Evolutionary conservation across 1,284 basidiomycete genomes (phyloP).

Genomic region (Phylloboletellus chloephorus): DNA sequence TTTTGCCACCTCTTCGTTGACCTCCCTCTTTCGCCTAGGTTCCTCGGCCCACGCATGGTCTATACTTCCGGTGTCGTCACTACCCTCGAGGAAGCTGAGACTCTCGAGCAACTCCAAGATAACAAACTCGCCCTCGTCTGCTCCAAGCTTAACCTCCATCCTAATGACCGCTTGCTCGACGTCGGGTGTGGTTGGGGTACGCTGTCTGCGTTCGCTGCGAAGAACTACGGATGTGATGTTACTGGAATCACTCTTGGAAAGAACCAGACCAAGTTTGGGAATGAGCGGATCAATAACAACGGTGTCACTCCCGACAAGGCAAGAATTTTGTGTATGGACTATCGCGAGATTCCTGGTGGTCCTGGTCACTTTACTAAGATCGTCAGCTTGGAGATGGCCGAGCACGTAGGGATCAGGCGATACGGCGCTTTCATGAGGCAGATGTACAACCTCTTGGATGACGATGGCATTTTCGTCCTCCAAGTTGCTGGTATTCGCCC

Average conservation of each 20-base stretch:
- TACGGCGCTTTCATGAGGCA: constrained; percentile 88
- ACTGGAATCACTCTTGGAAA: constrained; percentile 92
- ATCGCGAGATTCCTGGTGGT: constrained; percentile 84
- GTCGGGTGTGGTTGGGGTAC: constrained; percentile 99
- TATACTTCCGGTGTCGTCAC: constrained; percentile 93
- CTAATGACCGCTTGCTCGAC: constrained; percentile 80
- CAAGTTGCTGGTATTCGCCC: constrained; percentile 96
- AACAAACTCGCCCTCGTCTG: constrained; percentile 97
- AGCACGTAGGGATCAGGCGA: constrained; percentile 95
- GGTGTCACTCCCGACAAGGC: constrained; percentile 76
- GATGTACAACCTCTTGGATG: constrained; percentile 90
- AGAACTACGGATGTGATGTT: constrained; percentile 94
- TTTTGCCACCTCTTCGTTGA: constrained; percentile 6
- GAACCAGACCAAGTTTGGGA: constrained; percentile 93
- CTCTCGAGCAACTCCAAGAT: constrained; percentile 95
- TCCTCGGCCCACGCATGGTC: constrained; percentile 94
- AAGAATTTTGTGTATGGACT: constrained; percentile 92
- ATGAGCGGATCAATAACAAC: constrained; percentile 80
- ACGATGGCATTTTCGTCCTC: constrained; percentile 92
- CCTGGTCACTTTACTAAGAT: constrained; percentile 90
- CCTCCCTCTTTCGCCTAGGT: constrained; percentile 41
- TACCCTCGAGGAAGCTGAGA: constrained; percentile 72
- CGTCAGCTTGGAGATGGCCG: constrained; percentile 96
- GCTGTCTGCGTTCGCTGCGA: constrained; percentile 88
- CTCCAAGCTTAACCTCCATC: constrained; percentile 87